Evolutionary conservation across 768 basidiomycete species (phyloP).

Genomic region (Boletus pseudo-olivaceus): DNA sequence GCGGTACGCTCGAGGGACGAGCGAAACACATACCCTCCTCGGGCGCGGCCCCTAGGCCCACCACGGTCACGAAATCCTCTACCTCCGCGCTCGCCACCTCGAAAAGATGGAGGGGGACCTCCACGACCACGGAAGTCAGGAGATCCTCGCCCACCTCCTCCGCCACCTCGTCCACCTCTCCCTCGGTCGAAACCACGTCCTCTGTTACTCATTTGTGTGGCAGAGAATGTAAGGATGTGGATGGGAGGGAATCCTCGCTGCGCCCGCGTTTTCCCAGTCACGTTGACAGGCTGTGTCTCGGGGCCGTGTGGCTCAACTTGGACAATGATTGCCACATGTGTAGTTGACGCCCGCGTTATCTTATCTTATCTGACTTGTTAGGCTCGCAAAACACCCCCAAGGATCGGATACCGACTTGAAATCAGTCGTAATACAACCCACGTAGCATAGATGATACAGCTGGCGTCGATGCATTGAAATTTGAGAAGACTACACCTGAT

Average conservation of each 20-base stretch:
- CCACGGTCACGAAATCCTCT: constrained; percentile 29
- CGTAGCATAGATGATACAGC: not conserved
- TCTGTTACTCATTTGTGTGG: constrained; percentile 33
- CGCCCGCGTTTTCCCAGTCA: constrained; percentile 6
- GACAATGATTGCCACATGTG: constrained; percentile 6
- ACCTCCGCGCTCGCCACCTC: constrained; percentile 31
- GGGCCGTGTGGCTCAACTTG: constrained; percentile 1
- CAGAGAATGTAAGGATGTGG: not conserved
- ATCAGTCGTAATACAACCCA: not conserved
- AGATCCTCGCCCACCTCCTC: constrained; percentile 34
- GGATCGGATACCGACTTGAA: not conserved
- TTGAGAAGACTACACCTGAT: not conserved
- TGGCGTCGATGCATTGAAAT: not conserved
- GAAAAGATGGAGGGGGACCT: constrained; percentile 22
- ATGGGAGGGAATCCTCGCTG: not conserved
- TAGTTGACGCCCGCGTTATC: constrained; percentile 1
- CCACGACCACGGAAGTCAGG: constrained; percentile 27
- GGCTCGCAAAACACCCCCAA: not conserved
- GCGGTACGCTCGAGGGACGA: not conserved
- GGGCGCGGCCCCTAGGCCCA: constrained; percentile 29
- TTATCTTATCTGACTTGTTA: constrained; percentile 23
- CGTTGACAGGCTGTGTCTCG: constrained; percentile 20
- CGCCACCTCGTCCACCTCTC: constrained; percentile 33
- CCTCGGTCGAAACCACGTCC: constrained; percentile 40
- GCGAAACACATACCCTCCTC: constrained; percentile 37